Conservation (phyloP, 345 rosid genomes). For the Eutrema yunnanense region DNA sequence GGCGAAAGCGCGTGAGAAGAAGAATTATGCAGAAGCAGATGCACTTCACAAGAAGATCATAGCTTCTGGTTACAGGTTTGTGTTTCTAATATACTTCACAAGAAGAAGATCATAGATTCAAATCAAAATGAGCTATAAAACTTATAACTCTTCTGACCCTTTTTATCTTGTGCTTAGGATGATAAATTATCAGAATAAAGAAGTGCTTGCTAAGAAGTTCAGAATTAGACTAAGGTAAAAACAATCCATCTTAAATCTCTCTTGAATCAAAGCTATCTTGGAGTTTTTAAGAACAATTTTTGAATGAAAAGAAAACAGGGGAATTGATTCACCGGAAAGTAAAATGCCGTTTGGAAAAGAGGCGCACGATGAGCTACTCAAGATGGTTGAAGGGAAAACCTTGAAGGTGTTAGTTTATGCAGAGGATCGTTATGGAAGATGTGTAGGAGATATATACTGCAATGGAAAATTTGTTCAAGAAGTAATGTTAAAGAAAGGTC, state of each 20-base stretch:
- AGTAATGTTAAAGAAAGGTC: conserved; percentile 74
- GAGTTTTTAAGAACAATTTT: neutral
- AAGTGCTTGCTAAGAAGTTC: conserved; percentile 69
- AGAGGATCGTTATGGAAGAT: conserved; percentile 64
- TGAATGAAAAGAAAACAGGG: conserved; percentile 39
- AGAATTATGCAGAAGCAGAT: conserved; percentile 56
- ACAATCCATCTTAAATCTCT: neutral
- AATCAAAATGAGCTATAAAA: neutral
- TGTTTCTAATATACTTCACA: neutral
- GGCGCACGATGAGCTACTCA: conserved; percentile 55
- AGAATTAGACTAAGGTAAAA: conserved; percentile 70
- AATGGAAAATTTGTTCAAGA: conserved; percentile 56
- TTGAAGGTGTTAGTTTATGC: conserved; percentile 56
- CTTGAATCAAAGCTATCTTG: neutral
- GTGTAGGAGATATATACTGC: conserved; percentile 70
- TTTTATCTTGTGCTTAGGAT: conserved; percentile 15
- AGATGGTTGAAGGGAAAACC: conserved; percentile 59
- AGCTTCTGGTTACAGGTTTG: conserved; percentile 69
- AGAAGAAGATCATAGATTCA: neutral
- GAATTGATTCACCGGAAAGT: conserved; percentile 87
- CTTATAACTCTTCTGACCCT: neutral
- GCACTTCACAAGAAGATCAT: conserved; percentile 57
- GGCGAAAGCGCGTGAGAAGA: conserved; percentile 54
- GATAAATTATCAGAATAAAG: conserved; percentile 29
- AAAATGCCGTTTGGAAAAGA: conserved; percentile 71